phyloP scores from a whole-genome alignment of 495 filamentous ascomycete genomes.

The Parathielavia appendiculata region DNA sequence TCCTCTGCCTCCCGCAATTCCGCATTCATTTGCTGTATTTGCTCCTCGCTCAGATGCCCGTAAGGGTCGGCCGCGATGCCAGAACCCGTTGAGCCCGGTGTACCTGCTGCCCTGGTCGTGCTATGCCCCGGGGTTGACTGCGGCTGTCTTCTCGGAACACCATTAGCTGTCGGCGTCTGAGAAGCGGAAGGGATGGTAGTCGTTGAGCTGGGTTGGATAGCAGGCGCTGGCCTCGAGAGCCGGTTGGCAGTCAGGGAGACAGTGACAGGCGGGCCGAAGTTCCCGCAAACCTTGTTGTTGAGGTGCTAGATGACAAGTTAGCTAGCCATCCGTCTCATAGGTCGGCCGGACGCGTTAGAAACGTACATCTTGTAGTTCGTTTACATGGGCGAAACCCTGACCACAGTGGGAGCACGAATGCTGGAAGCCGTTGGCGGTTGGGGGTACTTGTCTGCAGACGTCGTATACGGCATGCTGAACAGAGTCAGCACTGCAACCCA shows the following conservation, averaged over 20 bases:
- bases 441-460: constrained; percentile 34
- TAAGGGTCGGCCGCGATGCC: constrained; percentile 36
- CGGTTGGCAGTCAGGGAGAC: constrained; percentile 19
- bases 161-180: constrained; percentile 15
- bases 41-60: constrained; percentile 31
- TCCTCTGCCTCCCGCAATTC: constrained; percentile 38
- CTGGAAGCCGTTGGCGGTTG: constrained; percentile 27
- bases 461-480: constrained; percentile 37
- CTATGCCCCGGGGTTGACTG: constrained; percentile 18
- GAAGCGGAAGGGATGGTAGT: constrained; percentile 16
- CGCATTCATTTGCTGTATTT: constrained; percentile 26
- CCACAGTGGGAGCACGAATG: constrained; percentile 39
- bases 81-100: constrained; percentile 11
- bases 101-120: background rate
- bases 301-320: constrained; percentile 29
- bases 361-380: constrained; percentile 36
- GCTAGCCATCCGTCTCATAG: background rate
- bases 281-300: constrained; percentile 33
- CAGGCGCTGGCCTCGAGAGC: constrained; percentile 13
- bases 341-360: background rate
- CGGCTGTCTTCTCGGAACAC: constrained; percentile 4
- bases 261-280: constrained; percentile 6
- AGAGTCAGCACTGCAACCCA: background rate
- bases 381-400: constrained; percentile 32
- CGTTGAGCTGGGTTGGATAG: constrained; percentile 15